Evolutionary conservation across 306 rosid genomes (phyloP).

Genomic region (Quercus aquifolioides): DNA sequence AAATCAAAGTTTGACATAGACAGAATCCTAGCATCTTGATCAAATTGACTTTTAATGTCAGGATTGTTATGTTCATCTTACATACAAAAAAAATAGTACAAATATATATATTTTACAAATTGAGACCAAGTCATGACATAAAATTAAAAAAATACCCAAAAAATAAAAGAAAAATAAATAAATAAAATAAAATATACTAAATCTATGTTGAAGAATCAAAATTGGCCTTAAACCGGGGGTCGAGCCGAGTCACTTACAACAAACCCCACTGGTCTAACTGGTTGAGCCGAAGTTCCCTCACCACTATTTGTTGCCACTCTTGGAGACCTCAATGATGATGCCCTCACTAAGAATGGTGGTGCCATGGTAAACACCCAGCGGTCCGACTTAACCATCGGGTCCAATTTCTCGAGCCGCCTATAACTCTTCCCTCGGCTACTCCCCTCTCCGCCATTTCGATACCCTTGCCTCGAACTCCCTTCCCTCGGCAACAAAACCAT

Average conservation of each 20-base stretch:
- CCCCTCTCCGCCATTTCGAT: constrained; percentile 50
- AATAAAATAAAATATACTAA: not conserved
- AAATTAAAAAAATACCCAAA: not conserved
- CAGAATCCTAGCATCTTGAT: not conserved
- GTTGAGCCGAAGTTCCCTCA: constrained; percentile 35
- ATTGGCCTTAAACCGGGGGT: constrained; percentile 34
- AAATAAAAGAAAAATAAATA: not conserved
- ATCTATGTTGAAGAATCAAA: not conserved
- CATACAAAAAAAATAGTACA: not conserved
- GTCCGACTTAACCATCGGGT: constrained; percentile 60
- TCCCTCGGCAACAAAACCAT: constrained; percentile 51
- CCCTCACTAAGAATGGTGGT: constrained; percentile 59
- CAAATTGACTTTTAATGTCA: not conserved
- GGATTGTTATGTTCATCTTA: not conserved
- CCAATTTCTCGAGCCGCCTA: constrained; percentile 33
- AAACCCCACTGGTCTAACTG: constrained; percentile 20
- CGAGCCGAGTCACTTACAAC: constrained; percentile 21
- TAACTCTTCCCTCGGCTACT: constrained; percentile 46
- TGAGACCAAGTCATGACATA: not conserved
- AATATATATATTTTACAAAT: not conserved
- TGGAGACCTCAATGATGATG: constrained; percentile 57
- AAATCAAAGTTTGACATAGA: not conserved
- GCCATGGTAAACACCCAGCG: constrained; percentile 63
- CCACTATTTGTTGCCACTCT: constrained; percentile 25
- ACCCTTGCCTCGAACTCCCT: constrained; percentile 58